phyloP scores from a whole-genome alignment of 495 filamentous ascomycete genomes.

The Articulospora tetracladia region DNA sequence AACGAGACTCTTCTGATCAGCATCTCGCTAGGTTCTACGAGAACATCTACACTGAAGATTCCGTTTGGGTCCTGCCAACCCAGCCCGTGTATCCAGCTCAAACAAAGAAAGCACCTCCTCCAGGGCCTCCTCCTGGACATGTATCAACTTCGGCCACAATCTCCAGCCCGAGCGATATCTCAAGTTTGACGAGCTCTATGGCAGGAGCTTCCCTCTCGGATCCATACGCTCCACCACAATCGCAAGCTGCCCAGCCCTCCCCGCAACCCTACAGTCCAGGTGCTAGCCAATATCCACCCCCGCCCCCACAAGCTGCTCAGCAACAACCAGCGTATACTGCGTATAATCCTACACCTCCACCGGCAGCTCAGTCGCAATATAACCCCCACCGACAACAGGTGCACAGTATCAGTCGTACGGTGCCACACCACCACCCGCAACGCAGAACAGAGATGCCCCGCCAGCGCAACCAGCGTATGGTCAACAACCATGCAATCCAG shows the following conservation, averaged over 20 bases:
- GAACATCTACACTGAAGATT: slow-evolving; percentile 14
- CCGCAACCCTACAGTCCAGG: neutral
- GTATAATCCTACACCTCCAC: neutral
- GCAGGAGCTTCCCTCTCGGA: slow-evolving; percentile 4
- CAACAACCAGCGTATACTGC: neutral
- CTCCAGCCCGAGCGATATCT: neutral
- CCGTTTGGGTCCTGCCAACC: slow-evolving; percentile 16
- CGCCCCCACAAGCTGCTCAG: neutral
- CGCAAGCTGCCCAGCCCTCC: neutral
- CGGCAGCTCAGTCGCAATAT: neutral
- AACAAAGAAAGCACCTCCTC: slow-evolving; percentile 3
- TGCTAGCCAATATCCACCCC: neutral
- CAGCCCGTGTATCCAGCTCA: slow-evolving; percentile 4
- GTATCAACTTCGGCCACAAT: neutral
- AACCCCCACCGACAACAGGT: too few species aligned
- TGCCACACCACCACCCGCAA: too few species aligned
- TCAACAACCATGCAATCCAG: too few species aligned
- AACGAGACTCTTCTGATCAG: neutral
- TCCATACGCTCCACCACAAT: neutral
- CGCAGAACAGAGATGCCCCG: too few species aligned
- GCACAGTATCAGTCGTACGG: too few species aligned
- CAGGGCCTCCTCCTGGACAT: slow-evolving; percentile 2
- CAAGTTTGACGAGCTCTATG: slow-evolving; percentile 1
- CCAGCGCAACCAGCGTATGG: too few species aligned
- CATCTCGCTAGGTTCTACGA: slow-evolving; percentile 14